Base-by-base conservation (phyloP, 768 basidiomycete genomes). In the Dacryopinax primogenitus region DNA sequence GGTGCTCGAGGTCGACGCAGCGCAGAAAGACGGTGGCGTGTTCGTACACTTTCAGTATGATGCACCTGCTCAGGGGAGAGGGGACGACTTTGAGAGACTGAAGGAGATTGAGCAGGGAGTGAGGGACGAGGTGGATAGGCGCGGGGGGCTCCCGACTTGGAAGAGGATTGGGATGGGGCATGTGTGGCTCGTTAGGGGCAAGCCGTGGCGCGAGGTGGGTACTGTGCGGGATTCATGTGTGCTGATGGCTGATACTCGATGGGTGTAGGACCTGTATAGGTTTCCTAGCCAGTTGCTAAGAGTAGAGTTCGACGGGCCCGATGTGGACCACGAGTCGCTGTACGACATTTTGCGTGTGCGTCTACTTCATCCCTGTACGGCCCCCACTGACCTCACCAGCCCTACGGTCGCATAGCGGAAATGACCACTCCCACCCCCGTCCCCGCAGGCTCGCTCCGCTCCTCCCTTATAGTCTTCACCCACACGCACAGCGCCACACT, bases 301-400 rank as follows among this genome's bases (percentile, higher is more conserved):
- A 66, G 82, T 95, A n/a, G 76, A 83, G 4, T 97, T 95, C 69
- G 89, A 95, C 33, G 95, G 95, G 0, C 87, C 91, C 0, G 93
- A 96, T 71, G 76, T 93, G 1, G 80, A 82, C 32, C 90, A 94
- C 70, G 89, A 94, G 74, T 72, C 78, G 0, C 76, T 95, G 0
- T 97, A 92, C 71, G 78, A 85, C 30, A 74, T 91, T 26, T 83
- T 92, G 66, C 81, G 92, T 62, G 91, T 90, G 75, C 68, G 84
- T 74, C n/a, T n/a, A n/a, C n/a, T n/a, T n/a, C n/a, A 16, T 62
- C 33, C n/a, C 37, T 41, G 21, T n/a, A 68, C 16, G 64, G 44
- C 33, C 23, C n/a, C 44, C 15, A 3, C 12, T 51, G 35, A 36
- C 39, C 63, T 11, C 39, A 32, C 58, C 47, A 92, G 86, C 90